A percentile compares a stretch with the other conserved stretches of the same genome.
Conservation (phyloP, 1,284 basidiomycete species). For the Stygiomarasmius scandens region DNA sequence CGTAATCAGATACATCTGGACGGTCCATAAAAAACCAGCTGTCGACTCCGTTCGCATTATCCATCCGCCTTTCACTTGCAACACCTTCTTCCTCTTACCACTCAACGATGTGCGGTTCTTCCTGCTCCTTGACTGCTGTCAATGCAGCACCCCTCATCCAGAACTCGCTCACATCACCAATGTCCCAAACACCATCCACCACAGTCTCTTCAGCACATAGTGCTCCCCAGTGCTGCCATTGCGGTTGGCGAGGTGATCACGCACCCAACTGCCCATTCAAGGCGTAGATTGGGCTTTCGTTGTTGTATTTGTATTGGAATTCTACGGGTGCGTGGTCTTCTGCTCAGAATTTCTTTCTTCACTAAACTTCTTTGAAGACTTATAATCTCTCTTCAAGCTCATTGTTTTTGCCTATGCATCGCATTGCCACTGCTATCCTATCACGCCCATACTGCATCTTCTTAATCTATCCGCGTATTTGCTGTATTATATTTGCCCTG, state of each 20-base stretch:
- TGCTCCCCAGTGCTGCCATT: slow-evolving; percentile 76
- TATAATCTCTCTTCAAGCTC: too few relatives aligned
- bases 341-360: neutral
- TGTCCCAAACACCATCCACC: neutral
- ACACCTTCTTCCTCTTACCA: neutral
- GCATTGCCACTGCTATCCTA: too few relatives aligned
- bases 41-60: too few relatives aligned
- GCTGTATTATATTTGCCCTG: too few relatives aligned
- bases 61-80: too few relatives aligned
- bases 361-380: too few relatives aligned
- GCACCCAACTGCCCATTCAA: slow-evolving; percentile 71
- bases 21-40: too few relatives aligned
- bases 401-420: too few relatives aligned
- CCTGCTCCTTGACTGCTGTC: neutral
- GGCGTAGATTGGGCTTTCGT: slow-evolving; percentile 29
- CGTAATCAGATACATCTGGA: too few relatives aligned
- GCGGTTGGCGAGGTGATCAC: slow-evolving; percentile 69
- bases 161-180: neutral
- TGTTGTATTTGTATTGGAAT: neutral
- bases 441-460: too few relatives aligned
- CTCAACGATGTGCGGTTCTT: slow-evolving; percentile 4
- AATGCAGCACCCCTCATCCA: neutral
- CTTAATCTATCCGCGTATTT: too few relatives aligned
- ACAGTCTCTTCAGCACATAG: slow-evolving; percentile 28
- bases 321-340: neutral